Evolutionary conservation across 805 yeast genomes (phyloP).

Genomic region (Cyberlindnera veronae): DNA sequence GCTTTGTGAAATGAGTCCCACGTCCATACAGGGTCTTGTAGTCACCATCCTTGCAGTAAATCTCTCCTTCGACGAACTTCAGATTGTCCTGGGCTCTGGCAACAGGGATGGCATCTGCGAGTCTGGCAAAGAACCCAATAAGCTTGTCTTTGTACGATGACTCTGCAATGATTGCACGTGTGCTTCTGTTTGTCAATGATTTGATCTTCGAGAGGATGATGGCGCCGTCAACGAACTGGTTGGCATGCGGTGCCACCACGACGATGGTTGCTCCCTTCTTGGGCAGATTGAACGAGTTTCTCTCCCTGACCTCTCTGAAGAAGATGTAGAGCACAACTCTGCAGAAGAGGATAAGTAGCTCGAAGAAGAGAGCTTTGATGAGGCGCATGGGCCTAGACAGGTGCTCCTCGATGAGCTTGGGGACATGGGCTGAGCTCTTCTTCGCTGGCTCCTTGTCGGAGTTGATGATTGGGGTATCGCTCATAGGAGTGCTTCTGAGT

Average conservation of each 20-base stretch:
- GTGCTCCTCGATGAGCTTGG: slow-evolving; percentile 7
- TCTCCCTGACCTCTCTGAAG: slow-evolving; percentile 68
- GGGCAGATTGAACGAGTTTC: slow-evolving; percentile 67
- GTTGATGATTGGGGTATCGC: no score
- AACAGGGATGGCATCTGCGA: slow-evolving; percentile 82
- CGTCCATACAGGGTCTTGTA: slow-evolving; percentile 58
- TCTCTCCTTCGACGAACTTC: slow-evolving; percentile 60
- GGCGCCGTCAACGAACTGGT: slow-evolving; percentile 82
- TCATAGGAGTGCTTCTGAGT: no score
- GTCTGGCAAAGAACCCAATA: slow-evolving; percentile 72
- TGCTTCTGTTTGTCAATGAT: slow-evolving; percentile 55
- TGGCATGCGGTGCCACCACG: slow-evolving; percentile 82
- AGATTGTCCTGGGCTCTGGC: slow-evolving; percentile 87
- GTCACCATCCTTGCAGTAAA: slow-evolving; percentile 47
- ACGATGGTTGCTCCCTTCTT: slow-evolving; percentile 64
- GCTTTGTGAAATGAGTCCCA: slow-evolving; percentile 57
- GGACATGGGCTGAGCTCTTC: slow-evolving; percentile 14
- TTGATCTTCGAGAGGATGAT: slow-evolving; percentile 76
- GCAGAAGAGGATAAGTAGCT: slow-evolving; percentile 21
- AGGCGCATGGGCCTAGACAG: neutral
- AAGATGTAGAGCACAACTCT: slow-evolving; percentile 36
- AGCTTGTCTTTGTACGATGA: slow-evolving; percentile 58
- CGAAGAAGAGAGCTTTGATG: slow-evolving; percentile 17
- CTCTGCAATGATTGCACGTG: slow-evolving; percentile 82
- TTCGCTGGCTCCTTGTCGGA: neutral